Conservation (phyloP, 306 rosid genomes). For the Spatholobus suberectus region DNA sequence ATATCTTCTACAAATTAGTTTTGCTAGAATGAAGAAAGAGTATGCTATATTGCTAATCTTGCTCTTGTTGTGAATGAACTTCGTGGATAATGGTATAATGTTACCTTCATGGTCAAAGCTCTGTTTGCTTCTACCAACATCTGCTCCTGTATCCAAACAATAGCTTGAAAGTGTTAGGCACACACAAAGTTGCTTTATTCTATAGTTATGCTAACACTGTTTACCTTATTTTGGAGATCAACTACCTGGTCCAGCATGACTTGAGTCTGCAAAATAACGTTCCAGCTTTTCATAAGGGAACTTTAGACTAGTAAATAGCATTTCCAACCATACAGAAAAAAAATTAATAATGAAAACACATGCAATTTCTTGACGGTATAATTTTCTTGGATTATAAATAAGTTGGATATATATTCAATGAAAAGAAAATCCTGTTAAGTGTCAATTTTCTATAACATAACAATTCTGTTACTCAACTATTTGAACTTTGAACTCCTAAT, state of each 20-base stretch:
- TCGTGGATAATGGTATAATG: not conserved
- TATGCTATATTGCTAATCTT: not conserved
- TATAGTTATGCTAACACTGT: not conserved
- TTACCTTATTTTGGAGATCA: slow-evolving; percentile 94
- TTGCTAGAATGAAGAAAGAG: not conserved
- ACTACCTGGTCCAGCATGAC: slow-evolving; percentile 90
- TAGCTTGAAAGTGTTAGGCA: slow-evolving; percentile 19
- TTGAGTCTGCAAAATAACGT: slow-evolving; percentile 79
- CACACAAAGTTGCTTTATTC: not conserved
- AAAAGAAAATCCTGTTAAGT: not conserved
- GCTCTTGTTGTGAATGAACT: not conserved
- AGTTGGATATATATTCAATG: not conserved
- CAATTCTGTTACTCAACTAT: not conserved
- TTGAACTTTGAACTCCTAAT: not conserved
- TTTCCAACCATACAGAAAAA: not conserved
- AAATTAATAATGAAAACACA: not conserved
- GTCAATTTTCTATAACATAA: not conserved
- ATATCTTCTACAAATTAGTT: slow-evolving; percentile 3
- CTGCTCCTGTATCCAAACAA: slow-evolving; percentile 67
- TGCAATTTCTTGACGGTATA: not conserved
- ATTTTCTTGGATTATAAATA: not conserved
- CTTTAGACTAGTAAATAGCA: not conserved
- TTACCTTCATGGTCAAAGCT: slow-evolving; percentile 77
- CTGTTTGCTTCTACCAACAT: slow-evolving; percentile 83
- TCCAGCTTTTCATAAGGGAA: not conserved